These are phyloP conservation scores for Gyrodon lividus DNA, from an alignment of 768 basidiomycete species.

Conservation along the genomic window DNA sequence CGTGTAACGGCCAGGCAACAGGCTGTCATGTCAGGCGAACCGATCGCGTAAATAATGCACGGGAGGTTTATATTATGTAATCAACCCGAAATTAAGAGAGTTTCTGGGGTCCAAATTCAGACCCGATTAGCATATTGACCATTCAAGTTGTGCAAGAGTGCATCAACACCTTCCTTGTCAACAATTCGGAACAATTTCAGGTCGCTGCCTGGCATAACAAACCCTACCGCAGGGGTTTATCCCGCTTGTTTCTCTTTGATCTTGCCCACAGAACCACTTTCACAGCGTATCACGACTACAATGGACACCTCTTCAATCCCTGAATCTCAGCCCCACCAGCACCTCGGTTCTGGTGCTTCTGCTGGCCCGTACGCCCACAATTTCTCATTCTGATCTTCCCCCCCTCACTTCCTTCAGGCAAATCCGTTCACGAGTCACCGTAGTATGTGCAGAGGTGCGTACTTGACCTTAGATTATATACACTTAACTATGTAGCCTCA, in stretches of 20 bases:
- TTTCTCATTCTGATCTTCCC: background rate
- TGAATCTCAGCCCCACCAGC: slow-evolving; percentile 17
- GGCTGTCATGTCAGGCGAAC: background rate
- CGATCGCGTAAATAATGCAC: too few species aligned
- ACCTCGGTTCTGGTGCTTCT: slow-evolving; percentile 16
- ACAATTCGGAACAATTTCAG: too few species aligned
- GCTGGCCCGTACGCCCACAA: slow-evolving; percentile 32
- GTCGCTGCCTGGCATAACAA: background rate
- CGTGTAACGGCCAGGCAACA: too few species aligned
- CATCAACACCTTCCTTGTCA: background rate
- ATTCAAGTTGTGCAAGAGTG: background rate
- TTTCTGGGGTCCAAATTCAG: slow-evolving; percentile 20
- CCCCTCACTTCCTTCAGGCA: slow-evolving; percentile 39
- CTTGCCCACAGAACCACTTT: background rate
- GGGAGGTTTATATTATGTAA: slow-evolving; percentile 10
- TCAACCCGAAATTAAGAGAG: slow-evolving; percentile 5
- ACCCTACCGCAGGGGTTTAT: background rate
- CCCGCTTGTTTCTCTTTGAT: background rate
- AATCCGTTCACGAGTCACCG: slow-evolving; percentile 74
- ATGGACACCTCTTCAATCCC: slow-evolving; percentile 22
- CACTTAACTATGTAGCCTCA: background rate
- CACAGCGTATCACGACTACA: background rate
- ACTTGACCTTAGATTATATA: slow-evolving; percentile 1
- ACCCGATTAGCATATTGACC: slow-evolving; percentile 16
- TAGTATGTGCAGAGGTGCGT: slow-evolving; percentile 77